These are phyloP conservation scores for Lyophyllum decastes DNA, from an alignment of 768 basidiomycete genomes.

Conservation along the genomic window DNA sequence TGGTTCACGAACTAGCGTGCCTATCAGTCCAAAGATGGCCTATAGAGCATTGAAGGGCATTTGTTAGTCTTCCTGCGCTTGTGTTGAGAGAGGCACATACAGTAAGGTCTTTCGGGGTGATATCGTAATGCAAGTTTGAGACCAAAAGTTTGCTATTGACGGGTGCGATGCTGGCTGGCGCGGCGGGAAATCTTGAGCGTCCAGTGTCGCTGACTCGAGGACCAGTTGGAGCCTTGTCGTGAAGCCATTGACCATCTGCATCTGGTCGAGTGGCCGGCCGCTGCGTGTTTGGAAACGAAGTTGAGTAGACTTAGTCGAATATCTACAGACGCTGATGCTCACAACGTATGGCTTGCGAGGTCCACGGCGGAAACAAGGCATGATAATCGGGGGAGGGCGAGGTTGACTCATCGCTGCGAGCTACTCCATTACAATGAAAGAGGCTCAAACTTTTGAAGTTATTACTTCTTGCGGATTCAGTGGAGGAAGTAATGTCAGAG, in stretches of 20 bases:
- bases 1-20: constrained; percentile 91
- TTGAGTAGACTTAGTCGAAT: not conserved
- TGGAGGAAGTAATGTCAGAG: no score
- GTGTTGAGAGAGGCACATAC: constrained; percentile 45
- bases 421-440: no score
- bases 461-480: no score
- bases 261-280: constrained; percentile 53
- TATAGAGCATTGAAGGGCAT: constrained; percentile 29
- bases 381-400: constrained; percentile 8
- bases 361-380: constrained; percentile 27
- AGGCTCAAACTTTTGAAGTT: no score
- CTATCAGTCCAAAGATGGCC: constrained; percentile 91
- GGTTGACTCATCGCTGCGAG: no score
- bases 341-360: constrained; percentile 47
- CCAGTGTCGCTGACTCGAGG: constrained; percentile 26
- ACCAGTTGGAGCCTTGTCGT: constrained; percentile 68
- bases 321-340: constrained; percentile 8
- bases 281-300: constrained; percentile 31
- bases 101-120: constrained; percentile 84
- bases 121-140: constrained; percentile 89
- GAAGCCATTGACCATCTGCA: constrained; percentile 70
- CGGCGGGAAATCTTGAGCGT: constrained; percentile 24
- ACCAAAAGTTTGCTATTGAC: constrained; percentile 63
- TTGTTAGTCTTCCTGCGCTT: not conserved
- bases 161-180: constrained; percentile 36